A percentile compares a stretch with the other conserved stretches of the same genome.
Evolutionary conservation across 2,329 filamentous ascomycete genomes (phyloP).

Genomic region (Penicillium brevicompactum): DNA sequence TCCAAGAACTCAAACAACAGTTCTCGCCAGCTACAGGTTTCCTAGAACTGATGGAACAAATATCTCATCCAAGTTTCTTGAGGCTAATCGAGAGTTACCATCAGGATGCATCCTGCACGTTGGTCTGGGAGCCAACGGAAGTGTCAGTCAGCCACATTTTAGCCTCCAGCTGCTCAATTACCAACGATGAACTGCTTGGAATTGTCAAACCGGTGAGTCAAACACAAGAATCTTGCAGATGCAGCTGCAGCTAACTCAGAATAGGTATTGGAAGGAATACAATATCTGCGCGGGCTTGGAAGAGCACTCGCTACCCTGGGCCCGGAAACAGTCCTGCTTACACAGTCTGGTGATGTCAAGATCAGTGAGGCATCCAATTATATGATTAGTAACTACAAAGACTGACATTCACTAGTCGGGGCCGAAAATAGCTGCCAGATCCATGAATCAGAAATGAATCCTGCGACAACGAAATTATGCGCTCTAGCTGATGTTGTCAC

Average conservation of each 20-base stretch:
- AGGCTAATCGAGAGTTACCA: too few species aligned
- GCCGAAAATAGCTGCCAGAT: conserved; percentile 14
- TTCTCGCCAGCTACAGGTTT: too few species aligned
- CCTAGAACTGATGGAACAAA: too few species aligned
- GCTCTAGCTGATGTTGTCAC: conserved; percentile 12
- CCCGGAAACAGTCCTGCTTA: conserved; percentile 7
- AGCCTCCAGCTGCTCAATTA: conserved; percentile 6
- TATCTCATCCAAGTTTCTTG: too few species aligned
- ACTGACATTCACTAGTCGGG: conserved; percentile 3
- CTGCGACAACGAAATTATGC: conserved; percentile 10
- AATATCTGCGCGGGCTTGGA: conserved; percentile 5
- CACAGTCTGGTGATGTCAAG: conserved; percentile 8
- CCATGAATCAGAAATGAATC: conserved; percentile 5
- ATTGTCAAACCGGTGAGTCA: neutral
- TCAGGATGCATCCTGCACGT: too few species aligned
- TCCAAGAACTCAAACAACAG: too few species aligned
- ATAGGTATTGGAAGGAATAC: neutral
- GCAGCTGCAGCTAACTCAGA: neutral
- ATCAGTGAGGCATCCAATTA: conserved; percentile 1
- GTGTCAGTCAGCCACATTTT: conserved; percentile 10
- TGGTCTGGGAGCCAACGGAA: too few species aligned
- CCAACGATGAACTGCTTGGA: conserved; percentile 3
- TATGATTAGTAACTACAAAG: neutral
- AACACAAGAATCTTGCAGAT: neutral
- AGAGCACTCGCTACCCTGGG: conserved; percentile 7